Percentiles rank a stretch among this genome's conserved stretches.
Evolutionary conservation across 2,329 filamentous ascomycete species (phyloP).

Genomic region (Colletotrichum lini): DNA sequence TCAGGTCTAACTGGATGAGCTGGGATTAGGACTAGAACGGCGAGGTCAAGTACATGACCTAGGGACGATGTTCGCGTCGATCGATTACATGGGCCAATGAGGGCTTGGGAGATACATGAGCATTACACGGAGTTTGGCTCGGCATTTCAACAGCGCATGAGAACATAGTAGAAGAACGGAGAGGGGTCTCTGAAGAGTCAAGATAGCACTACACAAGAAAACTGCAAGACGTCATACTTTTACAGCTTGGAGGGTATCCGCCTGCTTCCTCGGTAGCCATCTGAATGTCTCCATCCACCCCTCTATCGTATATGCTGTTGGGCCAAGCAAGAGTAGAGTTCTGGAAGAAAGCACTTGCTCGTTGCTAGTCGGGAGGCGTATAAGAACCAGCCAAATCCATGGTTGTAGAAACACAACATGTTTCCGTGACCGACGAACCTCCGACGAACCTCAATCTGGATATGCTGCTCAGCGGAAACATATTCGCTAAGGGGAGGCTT

Average conservation of each 20-base stretch:
- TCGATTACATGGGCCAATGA: not conserved
- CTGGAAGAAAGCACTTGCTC: not conserved
- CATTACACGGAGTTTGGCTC: slow-evolving; percentile 18
- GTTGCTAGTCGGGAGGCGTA: not conserved
- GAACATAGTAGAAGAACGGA: slow-evolving; percentile 1
- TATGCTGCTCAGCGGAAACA: not conserved
- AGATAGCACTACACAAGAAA: not conserved
- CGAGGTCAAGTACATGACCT: not conserved
- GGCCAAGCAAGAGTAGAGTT: not conserved
- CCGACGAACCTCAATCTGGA: slow-evolving; percentile 5
- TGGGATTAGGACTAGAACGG: slow-evolving; percentile 34
- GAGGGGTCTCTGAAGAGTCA: not conserved
- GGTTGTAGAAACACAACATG: not conserved
- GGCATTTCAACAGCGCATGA: slow-evolving; percentile 16
- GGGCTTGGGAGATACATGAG: slow-evolving; percentile 1
- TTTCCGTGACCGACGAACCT: not conserved
- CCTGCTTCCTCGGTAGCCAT: not conserved
- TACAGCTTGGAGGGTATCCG: not conserved
- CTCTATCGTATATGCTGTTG: no score
- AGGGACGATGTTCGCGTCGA: not conserved
- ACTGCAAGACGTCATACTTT: not conserved
- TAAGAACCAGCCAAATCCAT: not conserved
- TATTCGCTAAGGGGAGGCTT: not conserved
- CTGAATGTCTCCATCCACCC: no score
- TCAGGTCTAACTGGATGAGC: slow-evolving; percentile 41